Percentiles rank a stretch among this genome's conserved stretches.
Conservation (phyloP, 352 stramenopile genomes). For the Phytophthora capsici region DNA sequence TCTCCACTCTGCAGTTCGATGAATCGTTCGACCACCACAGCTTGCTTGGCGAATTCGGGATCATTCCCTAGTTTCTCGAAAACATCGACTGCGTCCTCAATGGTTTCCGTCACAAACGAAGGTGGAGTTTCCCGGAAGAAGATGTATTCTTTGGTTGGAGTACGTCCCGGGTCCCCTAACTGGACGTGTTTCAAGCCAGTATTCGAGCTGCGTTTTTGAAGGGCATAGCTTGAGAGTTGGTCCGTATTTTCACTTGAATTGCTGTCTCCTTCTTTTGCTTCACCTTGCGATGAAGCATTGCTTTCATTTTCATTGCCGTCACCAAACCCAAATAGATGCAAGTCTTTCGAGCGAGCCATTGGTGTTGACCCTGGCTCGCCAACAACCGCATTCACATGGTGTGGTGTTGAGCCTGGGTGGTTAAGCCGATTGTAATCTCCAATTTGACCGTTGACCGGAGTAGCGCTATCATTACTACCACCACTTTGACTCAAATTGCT, state of each 20-base stretch:
- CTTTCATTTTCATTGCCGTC: constrained; percentile 47
- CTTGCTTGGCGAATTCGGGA: constrained; percentile 45
- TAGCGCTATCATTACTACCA: constrained; percentile 8
- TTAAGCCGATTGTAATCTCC: constrained; percentile 62
- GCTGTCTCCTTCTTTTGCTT: not conserved
- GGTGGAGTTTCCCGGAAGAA: constrained; percentile 87
- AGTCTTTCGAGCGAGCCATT: constrained; percentile 53
- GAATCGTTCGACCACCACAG: constrained; percentile 48
- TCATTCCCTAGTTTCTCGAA: constrained; percentile 61
- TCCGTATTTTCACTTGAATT: not conserved
- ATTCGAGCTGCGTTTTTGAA: constrained; percentile 48
- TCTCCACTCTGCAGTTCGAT: constrained; percentile 85
- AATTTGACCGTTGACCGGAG: constrained; percentile 5
- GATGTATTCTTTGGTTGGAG: constrained; percentile 82
- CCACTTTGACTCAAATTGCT: constrained; percentile 26
- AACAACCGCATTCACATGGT: constrained; percentile 39
- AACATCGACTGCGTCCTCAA: constrained; percentile 65
- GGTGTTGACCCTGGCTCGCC: constrained; percentile 71
- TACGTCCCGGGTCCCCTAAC: constrained; percentile 60
- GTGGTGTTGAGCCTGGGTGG: constrained; percentile 68
- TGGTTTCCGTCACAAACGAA: constrained; percentile 78
- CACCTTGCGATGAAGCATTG: not conserved
- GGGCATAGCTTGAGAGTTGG: constrained; percentile 61
- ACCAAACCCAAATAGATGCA: constrained; percentile 57
- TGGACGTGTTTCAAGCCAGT: constrained; percentile 64